phyloP scores from a whole-genome alignment of 495 filamentous ascomycete genomes.

The Penicillium herquei region DNA sequence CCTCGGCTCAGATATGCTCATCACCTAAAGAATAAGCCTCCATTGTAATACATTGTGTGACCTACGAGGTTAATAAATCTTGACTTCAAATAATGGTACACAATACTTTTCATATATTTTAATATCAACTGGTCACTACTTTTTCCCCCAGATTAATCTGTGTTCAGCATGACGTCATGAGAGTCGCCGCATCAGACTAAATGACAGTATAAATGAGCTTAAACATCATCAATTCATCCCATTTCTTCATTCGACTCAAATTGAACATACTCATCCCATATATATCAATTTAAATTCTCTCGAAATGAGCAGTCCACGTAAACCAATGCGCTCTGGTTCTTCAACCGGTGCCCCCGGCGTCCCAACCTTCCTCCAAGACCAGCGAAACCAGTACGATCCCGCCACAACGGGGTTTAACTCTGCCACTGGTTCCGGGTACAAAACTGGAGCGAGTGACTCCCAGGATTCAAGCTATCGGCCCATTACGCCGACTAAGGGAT shows the following conservation, averaged over 20 bases:
- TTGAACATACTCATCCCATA: neutral
- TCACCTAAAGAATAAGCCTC: too few relatives aligned
- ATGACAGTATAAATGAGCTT: neutral
- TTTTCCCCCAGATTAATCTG: conserved; percentile 2
- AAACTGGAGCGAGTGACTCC: neutral
- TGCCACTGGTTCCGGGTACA: conserved; percentile 29
- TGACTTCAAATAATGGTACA: too few relatives aligned
- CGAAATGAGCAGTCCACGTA: neutral
- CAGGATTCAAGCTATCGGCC: neutral
- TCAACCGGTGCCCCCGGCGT: conserved; percentile 32
- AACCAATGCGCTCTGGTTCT: conserved; percentile 13
- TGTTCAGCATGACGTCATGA: conserved; percentile 26
- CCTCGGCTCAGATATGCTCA: conserved; percentile 19
- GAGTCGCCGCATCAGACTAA: neutral
- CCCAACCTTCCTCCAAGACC: conserved; percentile 16
- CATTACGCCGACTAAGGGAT: neutral
- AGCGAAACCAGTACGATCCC: conserved; percentile 23
- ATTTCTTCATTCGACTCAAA: too few relatives aligned
- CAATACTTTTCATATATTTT: too few relatives aligned
- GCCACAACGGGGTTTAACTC: conserved; percentile 23
- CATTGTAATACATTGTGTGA: neutral
- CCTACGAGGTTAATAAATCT: neutral
- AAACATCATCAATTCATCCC: neutral
- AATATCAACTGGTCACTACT: neutral
- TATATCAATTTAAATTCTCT: neutral